phyloP scores from a whole-genome alignment of 75 land plant genomes.

The Picea glauca region DNA sequence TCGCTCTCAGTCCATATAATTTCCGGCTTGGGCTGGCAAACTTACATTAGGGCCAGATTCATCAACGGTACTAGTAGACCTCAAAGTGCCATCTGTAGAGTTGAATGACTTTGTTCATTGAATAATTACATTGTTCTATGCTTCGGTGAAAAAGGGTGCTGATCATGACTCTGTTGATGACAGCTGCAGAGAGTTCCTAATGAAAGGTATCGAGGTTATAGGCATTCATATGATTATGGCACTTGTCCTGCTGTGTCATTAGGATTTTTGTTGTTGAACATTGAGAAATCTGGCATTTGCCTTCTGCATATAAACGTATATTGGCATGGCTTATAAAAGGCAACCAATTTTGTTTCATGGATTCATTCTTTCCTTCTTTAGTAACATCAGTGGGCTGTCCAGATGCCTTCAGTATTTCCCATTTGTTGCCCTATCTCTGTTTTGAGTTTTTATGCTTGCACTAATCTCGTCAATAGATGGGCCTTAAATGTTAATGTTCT shows the following conservation, averaged over 20 bases:
- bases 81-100: background rate
- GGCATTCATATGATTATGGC: conserved; percentile 3
- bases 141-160: conserved; percentile 44
- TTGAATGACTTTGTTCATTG: background rate
- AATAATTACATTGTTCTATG: conserved; percentile 4
- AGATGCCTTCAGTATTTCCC: background rate
- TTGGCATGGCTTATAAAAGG: conserved; percentile 77
- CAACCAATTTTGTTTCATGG: conserved; percentile 40
- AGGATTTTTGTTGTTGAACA: conserved; percentile 57
- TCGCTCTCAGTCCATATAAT: conserved; percentile 13
- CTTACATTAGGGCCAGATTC: conserved; percentile 14
- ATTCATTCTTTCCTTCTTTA: conserved; percentile 19
- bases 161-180: conserved; percentile 40
- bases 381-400: conserved; percentile 8
- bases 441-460: conserved; percentile 8
- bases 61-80: conserved; percentile 21
- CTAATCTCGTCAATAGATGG: conserved; percentile 14
- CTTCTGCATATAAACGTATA: conserved; percentile 52
- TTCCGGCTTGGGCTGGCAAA: conserved; percentile 12
- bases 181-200: conserved; percentile 41
- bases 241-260: conserved; percentile 46
- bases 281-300: conserved; percentile 15
- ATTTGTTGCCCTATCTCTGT: conserved; percentile 7
- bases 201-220: conserved; percentile 34
- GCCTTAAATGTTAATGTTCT: conserved; percentile 25